Percentiles rank a stretch among this genome's conserved stretches.
These are phyloP conservation scores for Aspergillus sclerotialis DNA, from an alignment of 2,329 filamentous ascomycete genomes.

Conservation along the genomic window DNA sequence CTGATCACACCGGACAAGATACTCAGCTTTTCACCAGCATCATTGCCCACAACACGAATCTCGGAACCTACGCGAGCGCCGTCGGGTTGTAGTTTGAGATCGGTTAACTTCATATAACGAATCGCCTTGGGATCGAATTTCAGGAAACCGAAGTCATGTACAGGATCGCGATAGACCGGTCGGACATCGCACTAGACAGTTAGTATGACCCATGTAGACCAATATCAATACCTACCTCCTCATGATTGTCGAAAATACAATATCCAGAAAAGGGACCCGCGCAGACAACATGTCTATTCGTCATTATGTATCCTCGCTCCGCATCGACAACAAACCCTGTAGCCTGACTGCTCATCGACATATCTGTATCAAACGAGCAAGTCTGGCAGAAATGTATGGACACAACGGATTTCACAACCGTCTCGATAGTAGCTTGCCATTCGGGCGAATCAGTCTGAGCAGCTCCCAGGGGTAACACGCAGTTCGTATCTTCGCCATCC, in stretches of 20 bases:
- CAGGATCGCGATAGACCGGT: slow-evolving; percentile 94
- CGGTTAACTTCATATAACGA: slow-evolving; percentile 89
- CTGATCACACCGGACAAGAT: slow-evolving; percentile 97
- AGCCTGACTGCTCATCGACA: slow-evolving; percentile 86
- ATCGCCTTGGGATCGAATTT: slow-evolving; percentile 93
- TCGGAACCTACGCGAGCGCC: slow-evolving; percentile 82
- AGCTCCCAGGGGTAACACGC: slow-evolving; percentile 39
- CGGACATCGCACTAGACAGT: slow-evolving; percentile 73
- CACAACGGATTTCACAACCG: slow-evolving; percentile 88
- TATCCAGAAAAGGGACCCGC: slow-evolving; percentile 97
- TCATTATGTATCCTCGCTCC: slow-evolving; percentile 80
- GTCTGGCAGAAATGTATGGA: slow-evolving; percentile 99
- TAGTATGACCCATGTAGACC: slow-evolving; percentile 1
- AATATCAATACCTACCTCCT: slow-evolving; percentile 48
- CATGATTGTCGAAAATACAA: slow-evolving; percentile 97
- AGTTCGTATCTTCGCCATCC: slow-evolving; percentile 41
- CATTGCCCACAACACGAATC: slow-evolving; percentile 95
- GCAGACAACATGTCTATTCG: slow-evolving; percentile 88
- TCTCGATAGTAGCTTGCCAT: slow-evolving; percentile 94
- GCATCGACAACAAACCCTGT: slow-evolving; percentile 98
- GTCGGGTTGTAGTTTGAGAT: slow-evolving; percentile 74
- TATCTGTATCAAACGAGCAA: slow-evolving; percentile 95
- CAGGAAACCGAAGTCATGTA: slow-evolving; percentile 96
- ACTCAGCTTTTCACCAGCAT: slow-evolving; percentile 96
- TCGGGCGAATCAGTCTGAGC: slow-evolving; percentile 63